Conservation (phyloP, 1,284 basidiomycete species). For the Neolentinus lepideus region DNA sequence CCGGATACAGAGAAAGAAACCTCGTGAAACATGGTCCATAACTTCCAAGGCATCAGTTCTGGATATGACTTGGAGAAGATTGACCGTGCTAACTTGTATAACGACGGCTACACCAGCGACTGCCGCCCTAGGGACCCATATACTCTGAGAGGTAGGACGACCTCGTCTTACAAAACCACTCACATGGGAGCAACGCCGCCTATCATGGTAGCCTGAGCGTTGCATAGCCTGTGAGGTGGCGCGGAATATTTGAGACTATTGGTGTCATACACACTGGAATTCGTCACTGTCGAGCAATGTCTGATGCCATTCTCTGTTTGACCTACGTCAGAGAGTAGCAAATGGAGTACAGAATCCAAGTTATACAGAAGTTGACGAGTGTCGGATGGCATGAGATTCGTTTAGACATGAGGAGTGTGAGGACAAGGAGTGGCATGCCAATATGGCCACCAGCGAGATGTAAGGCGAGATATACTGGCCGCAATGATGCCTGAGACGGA, state of each 20-base stretch:
- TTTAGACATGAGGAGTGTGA: constrained; percentile 21
- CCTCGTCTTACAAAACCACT: constrained; percentile 11
- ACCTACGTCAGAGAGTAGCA: constrained; percentile 44
- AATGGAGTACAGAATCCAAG: constrained; percentile 48
- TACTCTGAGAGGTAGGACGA: constrained; percentile 1
- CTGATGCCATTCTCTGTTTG: background rate
- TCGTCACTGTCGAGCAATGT: constrained; percentile 20
- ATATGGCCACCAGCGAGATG: constrained; percentile 24
- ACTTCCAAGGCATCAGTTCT: constrained; percentile 18
- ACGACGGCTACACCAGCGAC: constrained; percentile 41
- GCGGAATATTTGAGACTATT: constrained; percentile 16
- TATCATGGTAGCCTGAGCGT: constrained; percentile 43
- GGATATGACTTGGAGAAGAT: background rate
- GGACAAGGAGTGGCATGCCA: constrained; percentile 23
- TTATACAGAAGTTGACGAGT: constrained; percentile 32
- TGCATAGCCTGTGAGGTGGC: constrained; percentile 27
- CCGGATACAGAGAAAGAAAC: constrained; percentile 16
- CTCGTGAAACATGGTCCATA: constrained; percentile 30
- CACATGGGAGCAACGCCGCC: constrained; percentile 49
- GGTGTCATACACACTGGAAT: constrained; percentile 12
- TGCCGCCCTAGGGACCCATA: constrained; percentile 30
- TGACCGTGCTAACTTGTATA: constrained; percentile 31
- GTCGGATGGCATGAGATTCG: constrained; percentile 19
- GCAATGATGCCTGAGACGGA: background rate
- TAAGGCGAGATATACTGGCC: constrained; percentile 10